These are phyloP conservation scores for Penicillium canariense DNA, from an alignment of 495 filamentous ascomycete species.

Conservation along the genomic window DNA sequence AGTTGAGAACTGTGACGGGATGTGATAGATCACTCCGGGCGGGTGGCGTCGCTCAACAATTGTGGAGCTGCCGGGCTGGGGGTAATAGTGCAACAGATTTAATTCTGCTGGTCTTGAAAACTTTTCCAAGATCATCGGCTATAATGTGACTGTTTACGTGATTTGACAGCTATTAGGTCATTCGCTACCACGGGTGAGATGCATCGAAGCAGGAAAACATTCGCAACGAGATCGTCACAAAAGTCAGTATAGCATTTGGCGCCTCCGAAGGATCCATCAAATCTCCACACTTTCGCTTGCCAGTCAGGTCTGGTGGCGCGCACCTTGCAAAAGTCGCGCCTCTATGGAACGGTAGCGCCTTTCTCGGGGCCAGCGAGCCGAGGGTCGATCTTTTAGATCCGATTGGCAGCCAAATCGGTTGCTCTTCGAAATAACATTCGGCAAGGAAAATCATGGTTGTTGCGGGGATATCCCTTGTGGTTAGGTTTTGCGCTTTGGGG, in stretches of 20 bases:
- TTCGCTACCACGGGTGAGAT: neutral
- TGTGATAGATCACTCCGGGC: slow-evolving; percentile 1
- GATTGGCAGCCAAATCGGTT: neutral
- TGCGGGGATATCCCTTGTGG: slow-evolving; percentile 1
- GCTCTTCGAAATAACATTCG: neutral
- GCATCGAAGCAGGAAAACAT: neutral
- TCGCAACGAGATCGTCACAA: neutral
- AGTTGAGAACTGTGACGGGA: neutral
- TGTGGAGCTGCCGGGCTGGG: neutral
- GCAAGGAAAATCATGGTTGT: neutral
- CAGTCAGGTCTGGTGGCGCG: neutral
- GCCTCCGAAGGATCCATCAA: neutral
- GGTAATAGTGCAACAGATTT: neutral
- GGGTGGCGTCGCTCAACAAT: neutral
- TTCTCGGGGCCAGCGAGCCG: neutral
- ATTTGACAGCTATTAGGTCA: neutral
- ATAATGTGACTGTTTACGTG: neutral
- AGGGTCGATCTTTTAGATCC: neutral
- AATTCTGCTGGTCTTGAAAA: neutral
- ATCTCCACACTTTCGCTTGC: neutral
- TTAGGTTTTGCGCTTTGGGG: neutral
- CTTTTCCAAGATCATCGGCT: neutral
- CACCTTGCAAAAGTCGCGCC: neutral
- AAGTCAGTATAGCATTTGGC: neutral
- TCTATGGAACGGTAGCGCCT: neutral